These are phyloP conservation scores for Jatropha podagrica DNA, from an alignment of 441 rosid genomes.

Conservation along the genomic window DNA sequence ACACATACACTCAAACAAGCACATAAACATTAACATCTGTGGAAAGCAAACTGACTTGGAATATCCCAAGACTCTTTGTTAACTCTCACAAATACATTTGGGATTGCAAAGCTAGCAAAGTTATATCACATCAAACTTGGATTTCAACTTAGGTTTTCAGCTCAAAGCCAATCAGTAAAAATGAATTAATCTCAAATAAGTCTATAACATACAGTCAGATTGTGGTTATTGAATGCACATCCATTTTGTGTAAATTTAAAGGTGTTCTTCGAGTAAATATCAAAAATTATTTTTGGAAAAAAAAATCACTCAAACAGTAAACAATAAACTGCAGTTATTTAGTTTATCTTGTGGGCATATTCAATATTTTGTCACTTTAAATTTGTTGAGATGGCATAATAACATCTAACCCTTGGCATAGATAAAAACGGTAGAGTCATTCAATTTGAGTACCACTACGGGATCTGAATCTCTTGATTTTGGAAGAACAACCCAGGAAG, in stretches of 20 bases:
- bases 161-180: neutral
- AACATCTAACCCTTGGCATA: slow-evolving; percentile 35
- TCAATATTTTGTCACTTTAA: slow-evolving; percentile 17
- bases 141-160: neutral
- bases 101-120: neutral
- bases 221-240: neutral
- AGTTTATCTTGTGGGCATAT: slow-evolving; percentile 7
- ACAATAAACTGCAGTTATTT: neutral
- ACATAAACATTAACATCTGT: neutral
- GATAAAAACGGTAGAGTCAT: slow-evolving; percentile 31
- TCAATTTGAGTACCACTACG: slow-evolving; percentile 74
- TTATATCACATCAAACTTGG: neutral
- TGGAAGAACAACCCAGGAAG: slow-evolving; percentile 88
- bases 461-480: slow-evolving; percentile 95
- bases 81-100: neutral
- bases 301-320: neutral
- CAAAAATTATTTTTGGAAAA: neutral
- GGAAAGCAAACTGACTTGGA: neutral
- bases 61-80: neutral
- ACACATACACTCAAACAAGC: neutral
- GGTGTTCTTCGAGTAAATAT: neutral
- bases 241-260: slow-evolving; percentile 1
- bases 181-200: neutral
- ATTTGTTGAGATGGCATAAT: slow-evolving; percentile 19
- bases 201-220: neutral